Base-by-base conservation (phyloP, 2,329 filamentous ascomycete species). In the Magnaporthales sp. region DNA sequence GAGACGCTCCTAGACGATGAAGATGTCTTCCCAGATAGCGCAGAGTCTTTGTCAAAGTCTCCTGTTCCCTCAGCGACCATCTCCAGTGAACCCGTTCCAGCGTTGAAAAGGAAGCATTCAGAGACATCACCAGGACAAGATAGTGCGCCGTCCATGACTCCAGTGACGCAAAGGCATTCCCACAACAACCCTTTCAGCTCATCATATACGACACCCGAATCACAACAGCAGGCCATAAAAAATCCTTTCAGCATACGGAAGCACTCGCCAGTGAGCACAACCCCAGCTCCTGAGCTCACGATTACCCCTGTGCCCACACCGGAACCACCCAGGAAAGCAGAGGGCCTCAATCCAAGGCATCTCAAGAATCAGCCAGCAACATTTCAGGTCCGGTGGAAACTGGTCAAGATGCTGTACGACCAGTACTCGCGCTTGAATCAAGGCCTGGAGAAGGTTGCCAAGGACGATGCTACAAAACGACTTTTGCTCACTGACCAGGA, bases 351-450 rank as follows among this genome's bases (percentile, higher is more conserved):
- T 70, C 91, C 91, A 63, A 85, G 90, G 7, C 80, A 87, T 54
- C 79, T 93, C 2, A 81, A 83, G 67, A 79, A 77, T 46, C 79
- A 85, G 0, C 87, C 88, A 1, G 84, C 86, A 3, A 77, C 78
- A 56, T 85, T 89, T 70, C 81, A 83, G 67, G 81, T 82, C 22
- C 84, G 88, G 13, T 76, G 83, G 31, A 83, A 81, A 68, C 79
- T 89, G 2, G 75, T 93, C 27, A 85, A 85, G 69, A 80, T 87
- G 70, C 77, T 94, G 1, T 86, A 93, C 72, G 80, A 83, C 13
- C 85, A 91, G 70, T 86, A 90, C 74, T 76, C 77, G n/a, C 83
- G 88, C 4, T 82, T 93, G 9, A 93, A 94, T 72, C 78, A 81
- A 15, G 85, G 87, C 70, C 75, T 91, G 2, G 80, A 80, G 63